Evolutionary conservation across 495 filamentous ascomycete species (phyloP).

Genomic region (Neurospora sp.): DNA sequence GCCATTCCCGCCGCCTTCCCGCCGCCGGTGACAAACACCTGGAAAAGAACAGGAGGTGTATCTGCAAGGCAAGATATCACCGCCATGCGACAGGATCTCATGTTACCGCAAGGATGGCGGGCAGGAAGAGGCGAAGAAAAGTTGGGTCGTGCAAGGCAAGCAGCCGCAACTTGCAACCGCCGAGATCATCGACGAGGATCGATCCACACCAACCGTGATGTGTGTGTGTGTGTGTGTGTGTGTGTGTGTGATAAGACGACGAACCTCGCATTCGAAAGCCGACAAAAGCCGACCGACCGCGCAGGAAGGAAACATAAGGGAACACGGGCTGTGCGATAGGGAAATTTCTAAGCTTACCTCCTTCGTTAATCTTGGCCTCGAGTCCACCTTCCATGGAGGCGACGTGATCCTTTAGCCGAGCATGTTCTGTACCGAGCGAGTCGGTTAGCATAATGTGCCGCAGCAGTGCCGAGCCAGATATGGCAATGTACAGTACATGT

Average conservation of each 20-base stretch:
- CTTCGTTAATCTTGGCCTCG: constrained; percentile 87
- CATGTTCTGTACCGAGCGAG: constrained; percentile 57
- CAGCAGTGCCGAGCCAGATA: constrained; percentile 1
- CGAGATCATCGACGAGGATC: background rate
- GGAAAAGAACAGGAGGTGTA: background rate
- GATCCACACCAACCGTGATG: background rate
- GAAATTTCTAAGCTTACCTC: constrained; percentile 50
- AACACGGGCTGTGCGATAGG: constrained; percentile 1
- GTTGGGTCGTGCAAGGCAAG: constrained; percentile 6
- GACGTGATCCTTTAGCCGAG: constrained; percentile 85
- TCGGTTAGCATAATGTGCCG: constrained; percentile 14
- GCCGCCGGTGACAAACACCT: background rate
- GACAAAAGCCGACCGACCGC: constrained; percentile 25
- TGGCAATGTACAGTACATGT: background rate
- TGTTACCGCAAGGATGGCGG: background rate
- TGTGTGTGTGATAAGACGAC: constrained; percentile 1
- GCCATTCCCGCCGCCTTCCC: background rate
- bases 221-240: no score
- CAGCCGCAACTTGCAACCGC: background rate
- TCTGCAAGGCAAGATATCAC: background rate
- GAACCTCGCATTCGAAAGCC: constrained; percentile 15
- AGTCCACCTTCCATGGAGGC: constrained; percentile 79
- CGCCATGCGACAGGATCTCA: background rate
- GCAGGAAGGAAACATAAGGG: constrained; percentile 4
- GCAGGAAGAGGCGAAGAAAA: background rate